These are phyloP conservation scores for Chaetomidium leptoderma DNA, from an alignment of 495 filamentous ascomycete species.

Conservation along the genomic window DNA sequence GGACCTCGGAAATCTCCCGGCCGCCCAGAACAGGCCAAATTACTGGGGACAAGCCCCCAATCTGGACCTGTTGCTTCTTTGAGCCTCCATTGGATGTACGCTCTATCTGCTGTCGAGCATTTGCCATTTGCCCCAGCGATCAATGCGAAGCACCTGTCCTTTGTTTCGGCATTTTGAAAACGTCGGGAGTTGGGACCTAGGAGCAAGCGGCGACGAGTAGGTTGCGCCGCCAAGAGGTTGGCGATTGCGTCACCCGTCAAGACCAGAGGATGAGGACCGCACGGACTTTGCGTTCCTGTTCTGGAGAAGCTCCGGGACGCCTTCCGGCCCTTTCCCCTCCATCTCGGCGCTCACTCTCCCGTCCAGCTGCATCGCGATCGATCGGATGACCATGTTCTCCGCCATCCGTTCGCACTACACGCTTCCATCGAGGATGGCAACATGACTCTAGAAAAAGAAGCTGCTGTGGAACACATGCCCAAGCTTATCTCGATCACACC, in stretches of 20 bases:
- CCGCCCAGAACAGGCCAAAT: background rate
- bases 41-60: background rate
- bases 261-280: background rate
- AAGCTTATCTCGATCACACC: background rate
- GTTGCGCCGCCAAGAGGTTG: background rate
- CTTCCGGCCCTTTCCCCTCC: background rate
- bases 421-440: background rate
- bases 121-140: background rate
- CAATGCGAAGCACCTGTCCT: background rate
- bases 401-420: background rate
- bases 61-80: slow-evolving; percentile 5
- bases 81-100: background rate
- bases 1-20: slow-evolving; percentile 7
- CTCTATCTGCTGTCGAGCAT: background rate
- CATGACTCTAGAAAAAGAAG: background rate
- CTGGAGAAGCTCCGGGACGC: background rate
- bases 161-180: background rate
- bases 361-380: background rate
- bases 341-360: background rate
- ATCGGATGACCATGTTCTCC: background rate
- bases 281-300: background rate
- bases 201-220: background rate
- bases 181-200: background rate
- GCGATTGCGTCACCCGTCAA: background rate
- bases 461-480: slow-evolving; percentile 1